Evolutionary conservation across 2,329 filamentous ascomycete species (phyloP), one percentile per base, ranked within the genome.

Genomic region (Pestalotiopsis sp.): DNA sequence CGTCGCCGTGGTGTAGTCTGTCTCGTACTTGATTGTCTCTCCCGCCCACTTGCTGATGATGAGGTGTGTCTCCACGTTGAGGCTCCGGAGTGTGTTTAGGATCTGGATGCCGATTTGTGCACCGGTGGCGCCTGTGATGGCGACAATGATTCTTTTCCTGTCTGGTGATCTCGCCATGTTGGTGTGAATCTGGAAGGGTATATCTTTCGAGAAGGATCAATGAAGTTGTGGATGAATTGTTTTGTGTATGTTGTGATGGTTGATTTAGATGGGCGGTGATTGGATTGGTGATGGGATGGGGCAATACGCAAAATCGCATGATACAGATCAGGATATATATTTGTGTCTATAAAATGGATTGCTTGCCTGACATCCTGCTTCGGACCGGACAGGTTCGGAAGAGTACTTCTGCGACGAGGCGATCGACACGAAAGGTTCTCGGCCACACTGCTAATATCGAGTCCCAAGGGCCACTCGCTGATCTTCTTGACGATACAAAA

Each of bases 71-170:
- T 86, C 84, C 17, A 85, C 73, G n/a, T 81, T 76, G 12, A 85
- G 78, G 0, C 72, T 70, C 1, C 81, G 80, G 0, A 87, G 79
- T 3, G 77, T 75, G 7, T 78, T 74, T 3, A 86, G 80, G 0
- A 80, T 72, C 17, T 79, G 80, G 67, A 86, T 82, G 1, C 79
- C 84, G 6, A 82, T 76, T 2, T 79, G 73, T 1, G 84, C 78
- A 3, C 85, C 84, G 0, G 85, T 86, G 0, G 85, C 84, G 3
- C 84, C 85, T 1, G 85, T 86, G 58, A 87, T 82, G 23, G 79
- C 85, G 6, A 86, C 78, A 1, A 86, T 78, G 64, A 86, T 84
- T 36, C 66, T 45, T 31, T 64, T 64, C 59, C 66, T 17, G 7
- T 62, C 59, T 27, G 64, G 17, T 66, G 49, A 31, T 20, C 25